Evolutionary conservation across 257 asterid genomes (phyloP).

Genomic region (Solanum sejunctum): DNA sequence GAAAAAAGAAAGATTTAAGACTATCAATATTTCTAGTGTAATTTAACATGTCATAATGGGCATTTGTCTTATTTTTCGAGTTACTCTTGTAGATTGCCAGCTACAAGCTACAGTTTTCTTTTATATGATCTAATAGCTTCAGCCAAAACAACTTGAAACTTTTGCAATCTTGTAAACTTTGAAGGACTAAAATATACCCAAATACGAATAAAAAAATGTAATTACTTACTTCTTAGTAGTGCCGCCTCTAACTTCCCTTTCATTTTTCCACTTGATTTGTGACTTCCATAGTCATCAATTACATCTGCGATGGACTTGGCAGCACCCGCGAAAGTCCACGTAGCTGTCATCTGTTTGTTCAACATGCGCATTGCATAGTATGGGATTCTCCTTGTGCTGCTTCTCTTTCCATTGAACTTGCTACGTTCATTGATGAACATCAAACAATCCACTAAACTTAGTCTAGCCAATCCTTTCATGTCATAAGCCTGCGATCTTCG

Average conservation of each 20-base stretch:
- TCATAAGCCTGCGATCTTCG: constrained; percentile 34
- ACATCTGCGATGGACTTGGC: not conserved
- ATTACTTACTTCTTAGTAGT: not conserved
- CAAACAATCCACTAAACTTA: constrained; percentile 22
- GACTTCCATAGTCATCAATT: not conserved
- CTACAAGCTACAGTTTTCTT: not conserved
- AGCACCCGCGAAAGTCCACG: not conserved
- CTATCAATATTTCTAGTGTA: not conserved
- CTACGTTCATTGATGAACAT: constrained; percentile 12
- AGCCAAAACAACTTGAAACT: not conserved
- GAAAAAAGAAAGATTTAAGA: not conserved
- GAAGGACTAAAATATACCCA: not conserved
- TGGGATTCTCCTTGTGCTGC: constrained; percentile 4
- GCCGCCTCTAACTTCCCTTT: not conserved
- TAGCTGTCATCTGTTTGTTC: constrained; percentile 18
- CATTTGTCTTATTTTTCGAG: not conserved
- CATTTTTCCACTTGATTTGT: not conserved
- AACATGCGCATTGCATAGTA: constrained; percentile 16
- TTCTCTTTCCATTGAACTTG: not conserved
- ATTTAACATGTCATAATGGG: not conserved
- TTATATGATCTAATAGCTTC: not conserved
- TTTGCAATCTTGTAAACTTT: not conserved
- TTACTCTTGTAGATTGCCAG: not conserved
- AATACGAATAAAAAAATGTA: too few relatives aligned
- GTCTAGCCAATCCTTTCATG: constrained; percentile 16